Percentiles rank a stretch among this genome's conserved stretches.
Evolutionary conservation across 768 basidiomycete species (phyloP).

Genomic region (Boletus insuetus): DNA sequence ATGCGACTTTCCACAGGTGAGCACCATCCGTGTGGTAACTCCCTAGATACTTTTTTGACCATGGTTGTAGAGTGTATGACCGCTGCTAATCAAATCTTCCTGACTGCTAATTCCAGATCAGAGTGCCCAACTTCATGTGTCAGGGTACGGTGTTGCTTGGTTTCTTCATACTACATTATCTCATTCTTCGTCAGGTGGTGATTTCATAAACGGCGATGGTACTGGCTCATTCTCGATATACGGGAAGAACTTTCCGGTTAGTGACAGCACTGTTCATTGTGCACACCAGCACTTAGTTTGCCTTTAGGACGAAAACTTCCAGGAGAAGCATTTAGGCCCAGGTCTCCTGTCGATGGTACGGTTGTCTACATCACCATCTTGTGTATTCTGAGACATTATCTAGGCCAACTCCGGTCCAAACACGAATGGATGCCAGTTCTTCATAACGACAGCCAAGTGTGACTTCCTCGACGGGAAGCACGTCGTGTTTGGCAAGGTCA

Average conservation of each 20-base stretch:
- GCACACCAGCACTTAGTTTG: neutral
- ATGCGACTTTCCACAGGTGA: constrained; percentile 88
- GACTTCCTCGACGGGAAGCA: constrained; percentile 96
- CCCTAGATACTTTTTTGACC: constrained; percentile 8
- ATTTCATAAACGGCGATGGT: constrained; percentile 92
- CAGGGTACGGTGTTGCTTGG: constrained; percentile 53
- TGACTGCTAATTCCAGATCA: constrained; percentile 29
- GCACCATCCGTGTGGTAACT: constrained; percentile 18
- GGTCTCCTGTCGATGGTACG: constrained; percentile 89
- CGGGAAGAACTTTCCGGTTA: constrained; percentile 87
- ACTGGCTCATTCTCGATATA: constrained; percentile 98
- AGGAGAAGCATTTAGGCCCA: constrained; percentile 81
- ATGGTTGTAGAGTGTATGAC: constrained; percentile 62
- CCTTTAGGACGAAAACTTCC: constrained; percentile 88
- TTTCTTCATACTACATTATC: neutral
- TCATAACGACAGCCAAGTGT: constrained; percentile 93
- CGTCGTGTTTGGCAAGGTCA: constrained; percentile 87
- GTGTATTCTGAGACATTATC: constrained; percentile 1
- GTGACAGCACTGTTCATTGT: constrained; percentile 15
- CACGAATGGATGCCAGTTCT: constrained; percentile 98
- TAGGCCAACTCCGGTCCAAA: constrained; percentile 95
- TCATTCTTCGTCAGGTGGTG: constrained; percentile 60
- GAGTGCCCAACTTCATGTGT: constrained; percentile 94
- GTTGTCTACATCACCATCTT: constrained; percentile 6
- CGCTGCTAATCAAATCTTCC: neutral